These are phyloP conservation scores for Nakaseomyces sp. DNA, from an alignment of 1,139 yeast species.

Conservation along the genomic window DNA sequence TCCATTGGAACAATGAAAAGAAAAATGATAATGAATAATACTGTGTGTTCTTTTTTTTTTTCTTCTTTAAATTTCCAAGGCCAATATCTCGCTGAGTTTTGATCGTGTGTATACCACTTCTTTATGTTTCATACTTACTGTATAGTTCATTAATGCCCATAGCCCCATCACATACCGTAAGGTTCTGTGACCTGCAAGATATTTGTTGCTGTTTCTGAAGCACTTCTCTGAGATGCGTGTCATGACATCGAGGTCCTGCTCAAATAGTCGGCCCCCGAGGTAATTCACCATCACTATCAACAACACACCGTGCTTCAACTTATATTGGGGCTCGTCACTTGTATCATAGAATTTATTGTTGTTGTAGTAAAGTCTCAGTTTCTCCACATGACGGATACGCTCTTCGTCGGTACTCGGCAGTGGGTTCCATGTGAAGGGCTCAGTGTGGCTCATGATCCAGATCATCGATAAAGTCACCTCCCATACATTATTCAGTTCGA, in stretches of 20 bases:
- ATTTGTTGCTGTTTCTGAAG: conserved; percentile 23
- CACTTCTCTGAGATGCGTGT: conserved; percentile 24
- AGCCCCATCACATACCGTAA: conserved; percentile 25
- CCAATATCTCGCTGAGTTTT: conserved; percentile 15
- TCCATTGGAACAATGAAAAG: conserved; percentile 24
- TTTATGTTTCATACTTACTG: conserved; percentile 27
- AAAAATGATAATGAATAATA: no score
- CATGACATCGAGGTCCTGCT: conserved; percentile 24
- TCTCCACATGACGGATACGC: conserved; percentile 15
- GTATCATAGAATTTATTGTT: conserved; percentile 15
- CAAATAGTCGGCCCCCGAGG: conserved; percentile 26
- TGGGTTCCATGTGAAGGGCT: conserved; percentile 27
- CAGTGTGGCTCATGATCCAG: conserved; percentile 27
- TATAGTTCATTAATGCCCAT: conserved; percentile 29
- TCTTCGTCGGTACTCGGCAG: conserved; percentile 22
- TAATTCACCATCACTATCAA: conserved; percentile 25
- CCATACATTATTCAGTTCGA: conserved; percentile 21
- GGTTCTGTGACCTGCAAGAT: conserved; percentile 7
- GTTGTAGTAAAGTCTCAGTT: conserved; percentile 19
- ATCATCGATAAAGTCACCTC: conserved; percentile 24
- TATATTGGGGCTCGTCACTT: conserved; percentile 6
- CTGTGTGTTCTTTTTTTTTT: neutral
- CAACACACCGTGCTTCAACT: conserved; percentile 23
- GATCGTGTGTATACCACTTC: conserved; percentile 26
- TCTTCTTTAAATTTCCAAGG: neutral